phyloP scores from a whole-genome alignment of 78 protist species.

The Dictyostelium discoideum region DNA sequence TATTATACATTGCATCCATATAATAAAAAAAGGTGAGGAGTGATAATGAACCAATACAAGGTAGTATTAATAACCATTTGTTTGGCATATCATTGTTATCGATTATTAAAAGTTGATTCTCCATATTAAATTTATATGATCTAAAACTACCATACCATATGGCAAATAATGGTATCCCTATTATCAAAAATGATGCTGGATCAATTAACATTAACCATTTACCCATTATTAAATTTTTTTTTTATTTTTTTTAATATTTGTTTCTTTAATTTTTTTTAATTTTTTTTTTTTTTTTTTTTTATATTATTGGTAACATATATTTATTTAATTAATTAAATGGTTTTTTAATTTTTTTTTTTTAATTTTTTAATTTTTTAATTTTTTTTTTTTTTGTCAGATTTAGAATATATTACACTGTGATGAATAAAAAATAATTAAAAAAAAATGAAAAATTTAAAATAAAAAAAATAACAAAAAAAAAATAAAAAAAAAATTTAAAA shows the following conservation, averaged over 20 bases:
- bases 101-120: neutral
- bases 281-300: neutral
- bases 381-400: neutral
- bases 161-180: neutral
- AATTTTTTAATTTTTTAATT: neutral
- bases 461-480: neutral
- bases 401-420: neutral
- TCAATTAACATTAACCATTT: constrained; percentile 31
- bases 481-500: neutral
- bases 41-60: constrained; percentile 5
- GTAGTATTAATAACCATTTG: neutral
- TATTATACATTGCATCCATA: constrained; percentile 19
- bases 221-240: neutral
- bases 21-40: neutral
- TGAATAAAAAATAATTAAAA: neutral
- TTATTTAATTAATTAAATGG: too few relatives aligned
- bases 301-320: neutral
- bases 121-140: constrained; percentile 14
- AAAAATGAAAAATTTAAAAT: neutral
- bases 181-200: constrained; percentile 1
- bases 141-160: constrained; percentile 30
- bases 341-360: too few relatives aligned
- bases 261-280: too few relatives aligned
- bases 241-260: neutral
- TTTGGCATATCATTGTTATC: neutral